Evolutionary conservation across 768 basidiomycete species (phyloP).

Genomic region (Phylloporus scabripes): DNA sequence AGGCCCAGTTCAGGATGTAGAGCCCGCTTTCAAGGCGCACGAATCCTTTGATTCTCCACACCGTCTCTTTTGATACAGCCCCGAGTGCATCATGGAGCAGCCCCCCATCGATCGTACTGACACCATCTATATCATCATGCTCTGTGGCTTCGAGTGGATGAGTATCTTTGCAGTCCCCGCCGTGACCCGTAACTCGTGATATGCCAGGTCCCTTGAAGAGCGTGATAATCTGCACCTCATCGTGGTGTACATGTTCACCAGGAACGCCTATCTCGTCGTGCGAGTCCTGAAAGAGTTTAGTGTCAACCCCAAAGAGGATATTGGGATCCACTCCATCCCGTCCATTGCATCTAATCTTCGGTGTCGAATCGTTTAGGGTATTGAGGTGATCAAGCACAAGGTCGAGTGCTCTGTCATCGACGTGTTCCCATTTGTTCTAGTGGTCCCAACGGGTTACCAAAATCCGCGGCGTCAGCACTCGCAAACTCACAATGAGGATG

Average conservation of each 20-base stretch:
- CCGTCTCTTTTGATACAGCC: constrained; percentile 55
- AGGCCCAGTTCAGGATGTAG: constrained; percentile 88
- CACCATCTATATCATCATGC: constrained; percentile 6
- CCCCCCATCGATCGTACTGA: constrained; percentile 31
- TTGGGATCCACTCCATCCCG: constrained; percentile 65
- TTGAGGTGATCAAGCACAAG: constrained; percentile 80
- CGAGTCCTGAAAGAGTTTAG: constrained; percentile 57
- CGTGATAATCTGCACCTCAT: constrained; percentile 82
- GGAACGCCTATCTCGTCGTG: background rate
- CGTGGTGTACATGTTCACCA: constrained; percentile 46
- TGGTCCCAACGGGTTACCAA: constrained; percentile 3
- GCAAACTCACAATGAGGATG: constrained; percentile 64
- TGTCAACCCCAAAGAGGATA: constrained; percentile 85
- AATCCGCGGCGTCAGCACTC: background rate
- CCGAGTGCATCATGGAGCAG: constrained; percentile 44
- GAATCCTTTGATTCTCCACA: constrained; percentile 88
- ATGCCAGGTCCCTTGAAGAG: constrained; percentile 42
- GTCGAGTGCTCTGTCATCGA: constrained; percentile 75
- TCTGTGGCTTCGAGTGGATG: background rate
- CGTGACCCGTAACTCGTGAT: constrained; percentile 13
- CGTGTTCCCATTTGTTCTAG: constrained; percentile 88
- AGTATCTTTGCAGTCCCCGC: constrained; percentile 2
- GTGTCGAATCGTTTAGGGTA: constrained; percentile 86
- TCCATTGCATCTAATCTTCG: constrained; percentile 68
- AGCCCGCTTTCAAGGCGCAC: constrained; percentile 44